Evolutionary conservation across 2,329 filamentous ascomycete species (phyloP), one percentile per base, ranked within the genome.

Genomic region (Pezicula carpinea): DNA sequence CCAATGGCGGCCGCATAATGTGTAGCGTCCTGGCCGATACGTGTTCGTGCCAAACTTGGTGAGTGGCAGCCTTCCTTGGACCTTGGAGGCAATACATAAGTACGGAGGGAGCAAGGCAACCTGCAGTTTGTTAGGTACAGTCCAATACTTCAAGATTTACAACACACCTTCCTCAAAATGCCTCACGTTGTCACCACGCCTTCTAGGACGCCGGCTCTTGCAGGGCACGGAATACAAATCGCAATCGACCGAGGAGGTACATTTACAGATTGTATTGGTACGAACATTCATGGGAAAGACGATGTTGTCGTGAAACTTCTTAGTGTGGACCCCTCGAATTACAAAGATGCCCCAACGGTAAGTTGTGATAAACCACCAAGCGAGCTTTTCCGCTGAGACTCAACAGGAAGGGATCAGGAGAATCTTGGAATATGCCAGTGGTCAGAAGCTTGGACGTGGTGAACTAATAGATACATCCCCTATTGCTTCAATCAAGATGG

Each of bases 261-360:
- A 5, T 38, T 38, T 21, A 38, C 35, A n/a, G 35, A 38, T 21
- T 38, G 35, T 21, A 18, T 38, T 38, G 35, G 35, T 19, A 38
- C 86, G 93, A 62, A 85, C 93, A 34, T 51, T 7, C 42, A 36
- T 6, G 46, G 46, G n/a, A 43, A 34, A 23, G 73, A 79, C 61
- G 80, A 87, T 63, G 72, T 87, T 39, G 69, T 87, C 44, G 84
- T 89, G 63, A 89, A 89, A 62, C 70, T 89, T 1, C 74, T 89
- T 13, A 89, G 85, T 0, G 85, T 85, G 53, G 84, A 89, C 56
- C 82, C 82, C 1, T 66, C 71, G 17, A 84, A 85, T 63, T 85
- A 85, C 64, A 69, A 78, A 44, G 82, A 85, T 66, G 82, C 82
- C 4, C 82, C 82, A 0, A 68, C 84, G n/a, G 35, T 38, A 17